Conservation (phyloP, 495 filamentous ascomycete species). For the Penicillium robsamsonii region DNA sequence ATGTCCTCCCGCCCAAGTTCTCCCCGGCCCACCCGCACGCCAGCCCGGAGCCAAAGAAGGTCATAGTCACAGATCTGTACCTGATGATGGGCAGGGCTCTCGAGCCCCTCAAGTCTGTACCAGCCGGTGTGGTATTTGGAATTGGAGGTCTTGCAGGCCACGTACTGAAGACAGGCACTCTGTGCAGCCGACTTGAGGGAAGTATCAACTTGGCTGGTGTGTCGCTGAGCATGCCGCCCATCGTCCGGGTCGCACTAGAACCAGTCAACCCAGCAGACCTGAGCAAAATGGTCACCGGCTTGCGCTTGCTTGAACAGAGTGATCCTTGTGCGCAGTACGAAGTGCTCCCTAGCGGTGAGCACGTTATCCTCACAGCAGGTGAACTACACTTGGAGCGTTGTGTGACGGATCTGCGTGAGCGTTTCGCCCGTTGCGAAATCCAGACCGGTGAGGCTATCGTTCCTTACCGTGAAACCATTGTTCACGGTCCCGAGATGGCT, state of each 20-base stretch:
- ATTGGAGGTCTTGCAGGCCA: slow-evolving; percentile 88
- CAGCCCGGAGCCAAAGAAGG: slow-evolving; percentile 74
- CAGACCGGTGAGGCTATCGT: slow-evolving; percentile 93
- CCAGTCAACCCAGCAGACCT: slow-evolving; percentile 84
- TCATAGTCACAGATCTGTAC: slow-evolving; percentile 85
- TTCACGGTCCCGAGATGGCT: slow-evolving; percentile 84
- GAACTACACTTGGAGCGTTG: slow-evolving; percentile 95
- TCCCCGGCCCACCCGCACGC: slow-evolving; percentile 74
- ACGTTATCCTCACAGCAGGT: slow-evolving; percentile 91
- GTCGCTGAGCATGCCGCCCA: slow-evolving; percentile 73
- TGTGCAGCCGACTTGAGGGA: slow-evolving; percentile 85
- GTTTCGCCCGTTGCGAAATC: slow-evolving; percentile 93
- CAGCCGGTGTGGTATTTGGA: slow-evolving; percentile 94
- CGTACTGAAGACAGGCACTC: slow-evolving; percentile 89
- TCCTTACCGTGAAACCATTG: slow-evolving; percentile 90
- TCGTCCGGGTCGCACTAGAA: slow-evolving; percentile 92
- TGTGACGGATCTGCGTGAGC: slow-evolving; percentile 86
- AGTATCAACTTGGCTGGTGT: slow-evolving; percentile 91
- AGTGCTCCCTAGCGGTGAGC: slow-evolving; percentile 87
- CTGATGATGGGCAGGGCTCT: slow-evolving; percentile 92
- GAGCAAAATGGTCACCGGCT: slow-evolving; percentile 86
- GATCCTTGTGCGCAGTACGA: slow-evolving; percentile 97
- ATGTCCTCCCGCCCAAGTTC: slow-evolving; percentile 90
- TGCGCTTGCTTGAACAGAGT: slow-evolving; percentile 86
- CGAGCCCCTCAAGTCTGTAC: slow-evolving; percentile 78